Conservation (phyloP, 2,329 filamentous ascomycete species). For the Alternaria infectoria region DNA sequence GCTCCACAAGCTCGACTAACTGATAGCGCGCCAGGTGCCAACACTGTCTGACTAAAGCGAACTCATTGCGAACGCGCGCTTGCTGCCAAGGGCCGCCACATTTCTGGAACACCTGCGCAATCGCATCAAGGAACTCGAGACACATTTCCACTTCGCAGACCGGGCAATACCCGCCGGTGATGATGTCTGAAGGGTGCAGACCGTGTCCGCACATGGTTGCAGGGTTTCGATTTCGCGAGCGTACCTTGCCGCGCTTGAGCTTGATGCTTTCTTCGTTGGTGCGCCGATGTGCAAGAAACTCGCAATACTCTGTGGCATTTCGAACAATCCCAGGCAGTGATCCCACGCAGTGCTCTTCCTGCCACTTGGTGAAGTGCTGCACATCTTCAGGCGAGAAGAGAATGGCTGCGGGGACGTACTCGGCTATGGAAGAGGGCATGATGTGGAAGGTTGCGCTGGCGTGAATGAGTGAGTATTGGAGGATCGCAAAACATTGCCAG, state of each 20-base stretch:
- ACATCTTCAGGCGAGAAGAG: background rate
- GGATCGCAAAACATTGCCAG: background rate
- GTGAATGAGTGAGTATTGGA: background rate
- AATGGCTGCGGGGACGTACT: background rate
- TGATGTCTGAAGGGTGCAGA: background rate
- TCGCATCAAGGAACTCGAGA: background rate
- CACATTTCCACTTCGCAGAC: background rate
- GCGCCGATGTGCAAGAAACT: background rate
- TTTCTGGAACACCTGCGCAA: background rate
- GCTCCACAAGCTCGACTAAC: background rate
- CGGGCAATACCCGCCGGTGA: background rate
- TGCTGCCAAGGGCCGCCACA: background rate
- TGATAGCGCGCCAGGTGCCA: background rate
- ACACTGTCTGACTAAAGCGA: background rate
- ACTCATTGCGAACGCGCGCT: background rate
- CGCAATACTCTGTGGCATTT: background rate
- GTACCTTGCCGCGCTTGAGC: background rate
- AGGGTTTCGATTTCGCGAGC: background rate
- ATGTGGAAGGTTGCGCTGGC: background rate
- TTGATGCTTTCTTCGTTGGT: background rate
- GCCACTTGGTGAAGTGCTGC: background rate
- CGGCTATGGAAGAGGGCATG: background rate
- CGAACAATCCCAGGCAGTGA: background rate
- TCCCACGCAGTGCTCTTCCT: background rate
- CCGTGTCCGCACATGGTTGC: background rate